Evolutionary conservation across 2,329 filamentous ascomycete species (phyloP).

Genomic region (Ophiostoma sp.): DNA sequence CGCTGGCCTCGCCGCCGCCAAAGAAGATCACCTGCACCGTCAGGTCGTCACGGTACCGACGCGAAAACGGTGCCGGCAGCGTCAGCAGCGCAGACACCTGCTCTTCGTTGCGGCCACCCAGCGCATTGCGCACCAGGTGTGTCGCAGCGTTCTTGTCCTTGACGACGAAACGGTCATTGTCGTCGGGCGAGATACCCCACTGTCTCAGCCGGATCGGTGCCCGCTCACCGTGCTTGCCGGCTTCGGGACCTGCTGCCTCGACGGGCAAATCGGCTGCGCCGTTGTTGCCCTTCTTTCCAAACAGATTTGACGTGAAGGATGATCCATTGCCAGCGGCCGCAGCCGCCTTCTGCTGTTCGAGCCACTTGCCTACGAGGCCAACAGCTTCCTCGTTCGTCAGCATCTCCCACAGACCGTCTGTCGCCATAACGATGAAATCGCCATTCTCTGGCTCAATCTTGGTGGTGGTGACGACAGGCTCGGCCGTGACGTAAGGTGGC

Average conservation of each 20-base stretch:
- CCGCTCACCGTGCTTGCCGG: conserved; percentile 62
- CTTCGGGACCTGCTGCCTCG: conserved; percentile 49
- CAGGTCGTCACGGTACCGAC: conserved; percentile 88
- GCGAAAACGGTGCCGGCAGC: conserved; percentile 81
- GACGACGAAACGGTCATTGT: conserved; percentile 80
- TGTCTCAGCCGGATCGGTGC: conserved; percentile 84
- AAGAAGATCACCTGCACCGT: conserved; percentile 99
- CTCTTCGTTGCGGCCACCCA: conserved; percentile 88
- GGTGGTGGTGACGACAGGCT: conserved; percentile 89
- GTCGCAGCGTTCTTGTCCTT: conserved; percentile 96
- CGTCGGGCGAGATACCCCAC: conserved; percentile 73
- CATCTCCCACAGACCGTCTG: conserved; percentile 98
- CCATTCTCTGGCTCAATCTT: conserved; percentile 83
- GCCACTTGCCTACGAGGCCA: conserved; percentile 92
- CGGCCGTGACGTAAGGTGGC: conserved; percentile 93
- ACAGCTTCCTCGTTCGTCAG: conserved; percentile 97
- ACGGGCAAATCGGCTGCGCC: conserved; percentile 56
- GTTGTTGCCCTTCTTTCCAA: conserved; percentile 34
- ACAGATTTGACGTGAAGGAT: conserved; percentile 49
- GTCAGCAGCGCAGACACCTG: conserved; percentile 90
- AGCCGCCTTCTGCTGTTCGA: conserved; percentile 56
- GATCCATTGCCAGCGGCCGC: conserved; percentile 41
- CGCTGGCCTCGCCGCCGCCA: conserved; percentile 63
- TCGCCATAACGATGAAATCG: conserved; percentile 94
- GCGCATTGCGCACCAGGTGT: conserved; percentile 88